These are phyloP conservation scores for Kodamaea laetipori DNA, from an alignment of 805 yeast species.

Conservation along the genomic window DNA sequence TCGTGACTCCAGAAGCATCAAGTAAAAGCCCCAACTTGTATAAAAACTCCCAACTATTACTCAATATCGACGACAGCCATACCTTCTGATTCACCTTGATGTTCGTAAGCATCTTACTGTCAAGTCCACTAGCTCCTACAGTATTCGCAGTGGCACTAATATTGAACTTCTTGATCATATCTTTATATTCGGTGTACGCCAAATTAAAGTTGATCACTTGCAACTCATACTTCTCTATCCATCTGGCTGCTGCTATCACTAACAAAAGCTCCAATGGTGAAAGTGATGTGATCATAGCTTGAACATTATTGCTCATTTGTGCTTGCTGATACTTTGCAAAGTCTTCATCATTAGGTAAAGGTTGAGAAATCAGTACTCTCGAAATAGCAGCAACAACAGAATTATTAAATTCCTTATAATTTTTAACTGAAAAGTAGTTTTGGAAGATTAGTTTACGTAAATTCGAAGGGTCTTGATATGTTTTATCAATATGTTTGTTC, in stretches of 20 bases:
- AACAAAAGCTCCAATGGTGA: constrained; percentile 74
- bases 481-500: constrained; percentile 43
- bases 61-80: constrained; percentile 63
- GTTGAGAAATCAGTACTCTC: constrained; percentile 22
- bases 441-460: constrained; percentile 20
- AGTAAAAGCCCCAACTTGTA: constrained; percentile 55
- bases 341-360: constrained; percentile 29
- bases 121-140: constrained; percentile 36
- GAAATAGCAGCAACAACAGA: constrained; percentile 45
- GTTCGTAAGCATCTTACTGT: constrained; percentile 34
- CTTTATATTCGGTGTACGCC: constrained; percentile 73
- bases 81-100: constrained; percentile 45
- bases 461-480: constrained; percentile 18
- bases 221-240: constrained; percentile 56
- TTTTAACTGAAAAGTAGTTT: constrained; percentile 61
- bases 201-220: constrained; percentile 73
- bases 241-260: constrained; percentile 74
- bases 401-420: constrained; percentile 52
- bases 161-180: constrained; percentile 50
- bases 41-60: constrained; percentile 74
- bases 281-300: constrained; percentile 38
- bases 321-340: constrained; percentile 26
- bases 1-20: constrained; percentile 46
- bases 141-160: constrained; percentile 36
- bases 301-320: constrained; percentile 27